These are phyloP conservation scores for Euphorbia peplus DNA, from an alignment of 345 rosid species.

Conservation along the genomic window DNA sequence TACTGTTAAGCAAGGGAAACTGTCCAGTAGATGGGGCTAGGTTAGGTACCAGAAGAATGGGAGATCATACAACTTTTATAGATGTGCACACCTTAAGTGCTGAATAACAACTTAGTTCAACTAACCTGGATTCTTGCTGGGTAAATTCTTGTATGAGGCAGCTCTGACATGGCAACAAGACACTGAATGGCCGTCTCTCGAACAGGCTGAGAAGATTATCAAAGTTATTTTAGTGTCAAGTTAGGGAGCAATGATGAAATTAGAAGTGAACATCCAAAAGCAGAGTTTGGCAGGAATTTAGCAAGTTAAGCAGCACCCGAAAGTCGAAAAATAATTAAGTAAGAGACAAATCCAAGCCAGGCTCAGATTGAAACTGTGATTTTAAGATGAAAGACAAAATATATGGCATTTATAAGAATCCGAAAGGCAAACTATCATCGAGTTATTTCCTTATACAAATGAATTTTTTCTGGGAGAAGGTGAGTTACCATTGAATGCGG, in stretches of 20 bases:
- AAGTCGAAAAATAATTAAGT: background rate
- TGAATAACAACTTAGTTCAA: background rate
- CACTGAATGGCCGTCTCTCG: constrained; percentile 90
- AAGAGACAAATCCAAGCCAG: background rate
- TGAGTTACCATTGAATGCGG: constrained; percentile 66
- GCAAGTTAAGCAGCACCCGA: background rate
- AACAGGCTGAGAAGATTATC: constrained; percentile 47
- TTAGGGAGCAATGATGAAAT: background rate
- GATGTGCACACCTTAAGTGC: background rate
- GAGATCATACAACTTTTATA: background rate
- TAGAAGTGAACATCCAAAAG: background rate
- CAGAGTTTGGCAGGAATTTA: background rate
- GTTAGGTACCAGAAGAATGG: background rate
- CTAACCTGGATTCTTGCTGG: constrained; percentile 72
- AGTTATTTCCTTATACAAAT: background rate
- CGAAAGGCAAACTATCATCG: background rate
- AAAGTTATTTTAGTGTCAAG: background rate
- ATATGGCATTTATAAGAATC: background rate
- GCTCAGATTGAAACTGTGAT: background rate
- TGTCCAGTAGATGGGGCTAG: background rate
- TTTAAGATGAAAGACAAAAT: background rate
- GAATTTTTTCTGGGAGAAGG: background rate
- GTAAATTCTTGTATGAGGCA: constrained; percentile 68
- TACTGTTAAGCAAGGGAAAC: background rate
- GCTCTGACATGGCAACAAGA: constrained; percentile 60